phyloP scores from a whole-genome alignment of 176 grass and related monocot genomes.

The Bromus sterilis region DNA sequence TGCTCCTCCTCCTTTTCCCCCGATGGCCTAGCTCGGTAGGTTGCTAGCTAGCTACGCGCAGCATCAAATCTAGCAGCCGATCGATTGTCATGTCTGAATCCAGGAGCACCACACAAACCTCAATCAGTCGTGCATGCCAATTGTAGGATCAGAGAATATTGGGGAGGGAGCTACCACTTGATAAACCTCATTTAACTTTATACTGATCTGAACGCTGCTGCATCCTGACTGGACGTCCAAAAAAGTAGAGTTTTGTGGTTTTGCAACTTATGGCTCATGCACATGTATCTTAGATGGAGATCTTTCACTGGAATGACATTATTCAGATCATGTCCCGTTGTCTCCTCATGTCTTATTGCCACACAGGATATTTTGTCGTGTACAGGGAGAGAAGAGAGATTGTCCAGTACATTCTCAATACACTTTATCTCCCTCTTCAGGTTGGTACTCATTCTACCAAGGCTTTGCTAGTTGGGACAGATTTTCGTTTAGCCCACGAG shows the following conservation, averaged over 20 bases:
- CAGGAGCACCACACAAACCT: constrained; percentile 3
- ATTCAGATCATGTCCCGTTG: neutral
- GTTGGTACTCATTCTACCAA: neutral
- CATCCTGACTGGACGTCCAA: constrained; percentile 29
- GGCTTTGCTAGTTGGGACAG: neutral
- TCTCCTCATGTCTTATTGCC: neutral
- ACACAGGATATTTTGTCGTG: constrained; percentile 9
- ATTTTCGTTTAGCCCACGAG: constrained; percentile 23
- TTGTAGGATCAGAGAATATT: constrained; percentile 17
- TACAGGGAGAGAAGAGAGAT: neutral
- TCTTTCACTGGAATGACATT: neutral
- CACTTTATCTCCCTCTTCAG: neutral
- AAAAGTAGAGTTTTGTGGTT: constrained; percentile 6
- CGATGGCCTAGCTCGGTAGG: neutral
- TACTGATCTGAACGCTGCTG: constrained; percentile 14
- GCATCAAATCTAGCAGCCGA: constrained; percentile 34
- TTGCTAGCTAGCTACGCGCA: neutral
- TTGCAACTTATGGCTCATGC: neutral
- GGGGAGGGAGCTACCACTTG: neutral
- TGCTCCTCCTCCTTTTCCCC: neutral
- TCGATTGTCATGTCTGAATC: constrained; percentile 33
- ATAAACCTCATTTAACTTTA: neutral
- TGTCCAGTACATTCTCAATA: neutral
- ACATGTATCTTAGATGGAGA: neutral
- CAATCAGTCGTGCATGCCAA: constrained; percentile 23